A percentile compares a stretch with the other conserved stretches of the same genome.
Conservation (phyloP, 164 flowering plant species). For the Vitis amurensis region DNA sequence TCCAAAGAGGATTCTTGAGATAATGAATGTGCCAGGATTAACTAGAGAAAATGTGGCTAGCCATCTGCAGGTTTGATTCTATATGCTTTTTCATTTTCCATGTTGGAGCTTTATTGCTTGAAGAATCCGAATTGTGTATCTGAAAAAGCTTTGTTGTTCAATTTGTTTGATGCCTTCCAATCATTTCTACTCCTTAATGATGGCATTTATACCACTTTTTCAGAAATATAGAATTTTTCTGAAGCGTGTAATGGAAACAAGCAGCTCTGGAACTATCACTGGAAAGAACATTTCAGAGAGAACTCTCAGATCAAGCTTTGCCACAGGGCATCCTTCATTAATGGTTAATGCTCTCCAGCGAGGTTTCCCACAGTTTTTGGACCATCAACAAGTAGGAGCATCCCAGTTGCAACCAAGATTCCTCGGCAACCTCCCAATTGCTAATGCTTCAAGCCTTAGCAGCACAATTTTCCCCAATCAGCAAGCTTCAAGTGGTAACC, state of each 20-base stretch:
- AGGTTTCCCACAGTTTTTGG: neutral
- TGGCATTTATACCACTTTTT: neutral
- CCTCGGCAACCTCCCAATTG: neutral
- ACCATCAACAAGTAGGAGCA: neutral
- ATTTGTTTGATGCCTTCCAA: too few species aligned
- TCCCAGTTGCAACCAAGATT: slow-evolving; percentile 1
- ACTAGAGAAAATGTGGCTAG: slow-evolving; percentile 16
- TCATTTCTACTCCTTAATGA: too few species aligned
- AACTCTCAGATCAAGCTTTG: slow-evolving; percentile 19
- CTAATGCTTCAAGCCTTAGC: neutral
- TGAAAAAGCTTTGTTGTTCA: too few species aligned
- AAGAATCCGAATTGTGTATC: too few species aligned
- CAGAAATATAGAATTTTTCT: slow-evolving; percentile 41
- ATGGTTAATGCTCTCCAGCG: neutral
- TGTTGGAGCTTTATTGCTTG: too few species aligned
- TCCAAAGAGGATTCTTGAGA: slow-evolving; percentile 16
- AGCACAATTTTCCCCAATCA: neutral
- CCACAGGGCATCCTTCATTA: slow-evolving; percentile 7
- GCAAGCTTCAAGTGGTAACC: neutral
- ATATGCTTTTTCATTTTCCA: too few species aligned
- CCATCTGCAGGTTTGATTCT: slow-evolving; percentile 18
- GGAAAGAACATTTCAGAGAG: slow-evolving; percentile 5
- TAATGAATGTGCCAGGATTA: slow-evolving; percentile 13
- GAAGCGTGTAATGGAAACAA: slow-evolving; percentile 17
- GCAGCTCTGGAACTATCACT: neutral